Evolutionary conservation across 139 green algal genomes (phyloP).

Genomic region (Micractinium sp.): DNA sequence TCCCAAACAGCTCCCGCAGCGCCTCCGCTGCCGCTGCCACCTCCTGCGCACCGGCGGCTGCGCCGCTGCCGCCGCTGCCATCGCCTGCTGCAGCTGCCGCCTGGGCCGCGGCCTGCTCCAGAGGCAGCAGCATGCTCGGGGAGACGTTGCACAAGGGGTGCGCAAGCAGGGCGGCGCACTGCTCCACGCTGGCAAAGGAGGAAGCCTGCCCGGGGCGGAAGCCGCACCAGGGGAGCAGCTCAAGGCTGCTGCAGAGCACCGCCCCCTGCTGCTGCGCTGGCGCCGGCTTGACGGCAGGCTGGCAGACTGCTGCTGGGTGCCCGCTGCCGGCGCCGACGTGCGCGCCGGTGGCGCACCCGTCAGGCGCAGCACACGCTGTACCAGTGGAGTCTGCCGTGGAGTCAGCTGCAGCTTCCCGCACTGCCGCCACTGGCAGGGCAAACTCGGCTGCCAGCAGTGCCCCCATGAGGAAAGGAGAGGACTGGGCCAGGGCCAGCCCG

Average conservation of each 20-base stretch:
- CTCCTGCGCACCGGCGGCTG: neutral
- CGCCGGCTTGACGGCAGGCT: neutral
- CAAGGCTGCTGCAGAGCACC: neutral
- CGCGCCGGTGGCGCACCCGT: no score
- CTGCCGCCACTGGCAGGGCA: neutral
- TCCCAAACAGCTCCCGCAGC: neutral
- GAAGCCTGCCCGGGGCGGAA: constrained; percentile 17
- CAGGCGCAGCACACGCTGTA: neutral
- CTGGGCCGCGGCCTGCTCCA: neutral
- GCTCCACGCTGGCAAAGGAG: constrained; percentile 6
- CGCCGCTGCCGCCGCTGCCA: neutral
- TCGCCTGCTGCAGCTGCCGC: neutral
- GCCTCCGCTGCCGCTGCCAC: neutral
- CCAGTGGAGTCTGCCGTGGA: neutral
- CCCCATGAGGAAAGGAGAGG: constrained; percentile 30
- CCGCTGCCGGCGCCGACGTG: neutral
- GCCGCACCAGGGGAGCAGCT: constrained; percentile 43
- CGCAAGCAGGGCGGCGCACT: constrained; percentile 32
- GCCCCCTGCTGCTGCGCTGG: neutral
- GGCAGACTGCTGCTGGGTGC: neutral
- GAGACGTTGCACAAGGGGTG: constrained; percentile 30
- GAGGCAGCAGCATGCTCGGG: neutral
- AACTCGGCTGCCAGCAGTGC: constrained; percentile 40
- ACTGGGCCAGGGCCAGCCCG: constrained; percentile 35
- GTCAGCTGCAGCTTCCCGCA: neutral